Base-by-base conservation (phyloP, 2,329 filamentous ascomycete genomes). In the Microcyclosporella mali region DNA sequence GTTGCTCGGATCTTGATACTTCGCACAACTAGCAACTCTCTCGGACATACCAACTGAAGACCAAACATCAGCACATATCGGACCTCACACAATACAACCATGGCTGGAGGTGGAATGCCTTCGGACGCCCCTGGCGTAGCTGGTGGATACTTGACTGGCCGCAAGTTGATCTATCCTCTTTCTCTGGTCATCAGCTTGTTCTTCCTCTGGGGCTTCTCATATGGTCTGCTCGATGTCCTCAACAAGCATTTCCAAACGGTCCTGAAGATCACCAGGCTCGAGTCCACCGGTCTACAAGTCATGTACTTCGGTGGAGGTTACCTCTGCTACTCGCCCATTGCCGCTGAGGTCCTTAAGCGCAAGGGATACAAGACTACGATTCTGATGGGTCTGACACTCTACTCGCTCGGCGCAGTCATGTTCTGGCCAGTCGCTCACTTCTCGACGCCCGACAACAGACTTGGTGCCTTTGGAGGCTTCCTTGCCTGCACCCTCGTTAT, bases 151-250 rank as follows among this genome's bases (percentile, higher is more conserved):
- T 62, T 72, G 36, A 70, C 69, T 12, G 63, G 66, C 48, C 59
- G 65, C 44, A 61, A 66, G 61, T 67, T 74, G 40, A 70, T 75
- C 56, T 64, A 71, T 49, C 73, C 73, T 8, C 66, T 75, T 36
- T 51, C 58, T 11, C 57, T 72, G 33, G 67, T 73, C 59, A 72
- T 69, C 33, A 63, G 65, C 25, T 64, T 72, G 33, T 72, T 73
- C 64, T 72, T 72, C 62, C 60, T 65, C 41, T 65, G 63, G 21
- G 21, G 21, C 4, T 25, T 25, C 21, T 25, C 21, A 4, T 25
- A 25, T 25, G 21, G 21, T 25, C 21, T 25, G 49, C 43, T 60
- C 37, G 58, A 63, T 50, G 61, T 63, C 25, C 48, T 65, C 21
- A 65, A 65, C 52, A 65, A 65, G 55, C 62, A 65, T 41, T 65